Evolutionary conservation across 495 filamentous ascomycete genomes (phyloP), one percentile per base, ranked within the genome.

Genomic region (Ramalina intermedia): DNA sequence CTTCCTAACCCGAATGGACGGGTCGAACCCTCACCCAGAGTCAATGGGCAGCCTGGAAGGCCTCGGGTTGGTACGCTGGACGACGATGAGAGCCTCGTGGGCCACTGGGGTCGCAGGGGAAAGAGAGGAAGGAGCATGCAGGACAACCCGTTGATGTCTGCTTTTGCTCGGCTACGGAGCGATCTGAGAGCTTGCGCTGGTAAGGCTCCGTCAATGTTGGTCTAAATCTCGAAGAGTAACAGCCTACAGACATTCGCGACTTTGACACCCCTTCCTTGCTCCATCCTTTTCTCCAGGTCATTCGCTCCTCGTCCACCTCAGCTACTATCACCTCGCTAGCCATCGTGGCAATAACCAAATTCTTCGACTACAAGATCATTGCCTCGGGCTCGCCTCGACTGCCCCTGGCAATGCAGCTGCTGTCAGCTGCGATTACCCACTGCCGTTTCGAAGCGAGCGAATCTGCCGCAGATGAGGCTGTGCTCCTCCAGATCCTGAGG

Each of bases 71-170:
- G 42, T 41, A 46, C 35, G 36, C 56, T 51, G 29, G 71, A 69
- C 50, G 70, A 71, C 43, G 75, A 78, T 54, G 74, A 72, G 62
- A 66, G 59, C 12, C 59, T 79, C 57, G 75, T 71, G 41, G 80
- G 76, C 61, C 63, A 76, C 63, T 99, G 91, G 91, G 91, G 91
- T 2, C 63, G 96, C 50, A 73, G 93, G 56, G 91, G 91, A 45
- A 96, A 94, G 79, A 95, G 88, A 64, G 93, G 91, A 33, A 93
- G 88, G 74, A 96, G 88, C 68, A 85, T 96, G 75, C 87, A 95
- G 71, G 91, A 99, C 67, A 96, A 96, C 60, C 93, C 91, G 35
- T 73, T 99, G 54, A 94, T 99, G 71, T 81, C 85, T 46, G 90
- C 88, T 9, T 99, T 99, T 65, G 86, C 90, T 48, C 80, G 85